Conservation (phyloP, 1,139 yeast species). For the Debaryomycetaceae sp. region DNA sequence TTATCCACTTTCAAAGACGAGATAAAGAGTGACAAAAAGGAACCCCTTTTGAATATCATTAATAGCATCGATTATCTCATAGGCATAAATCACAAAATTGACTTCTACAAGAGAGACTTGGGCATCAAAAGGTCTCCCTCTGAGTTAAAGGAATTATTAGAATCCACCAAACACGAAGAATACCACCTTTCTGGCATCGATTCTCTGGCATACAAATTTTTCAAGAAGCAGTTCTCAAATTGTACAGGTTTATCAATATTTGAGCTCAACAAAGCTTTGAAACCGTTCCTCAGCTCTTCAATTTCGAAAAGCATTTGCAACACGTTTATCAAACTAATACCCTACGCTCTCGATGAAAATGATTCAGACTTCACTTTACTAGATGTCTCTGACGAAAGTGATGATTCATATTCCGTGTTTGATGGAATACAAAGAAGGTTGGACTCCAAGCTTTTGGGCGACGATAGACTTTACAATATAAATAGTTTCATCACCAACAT, state of each 20-base stretch:
- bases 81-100: constrained; percentile 13
- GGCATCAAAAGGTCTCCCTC: constrained; percentile 6
- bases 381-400: constrained; percentile 14
- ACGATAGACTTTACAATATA: constrained; percentile 1
- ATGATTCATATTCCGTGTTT: constrained; percentile 19
- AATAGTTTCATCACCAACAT: background rate
- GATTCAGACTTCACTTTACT: constrained; percentile 11
- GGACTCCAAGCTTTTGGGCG: background rate
- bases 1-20: constrained; percentile 3
- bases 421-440: constrained; percentile 19
- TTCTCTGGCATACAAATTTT: constrained; percentile 1
- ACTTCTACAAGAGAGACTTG: constrained; percentile 11
- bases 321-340: constrained; percentile 7
- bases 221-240: constrained; percentile 1
- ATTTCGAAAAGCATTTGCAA: background rate
- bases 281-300: background rate
- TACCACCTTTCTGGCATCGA: background rate
- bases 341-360: constrained; percentile 9
- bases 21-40: constrained; percentile 1
- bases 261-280: constrained; percentile 5
- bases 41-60: constrained; percentile 5
- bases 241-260: constrained; percentile 4
- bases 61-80: constrained; percentile 14
- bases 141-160: constrained; percentile 6
- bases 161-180: constrained; percentile 6